Base-by-base conservation (phyloP, 768 basidiomycete species). In the Boletus sensibilis region DNA sequence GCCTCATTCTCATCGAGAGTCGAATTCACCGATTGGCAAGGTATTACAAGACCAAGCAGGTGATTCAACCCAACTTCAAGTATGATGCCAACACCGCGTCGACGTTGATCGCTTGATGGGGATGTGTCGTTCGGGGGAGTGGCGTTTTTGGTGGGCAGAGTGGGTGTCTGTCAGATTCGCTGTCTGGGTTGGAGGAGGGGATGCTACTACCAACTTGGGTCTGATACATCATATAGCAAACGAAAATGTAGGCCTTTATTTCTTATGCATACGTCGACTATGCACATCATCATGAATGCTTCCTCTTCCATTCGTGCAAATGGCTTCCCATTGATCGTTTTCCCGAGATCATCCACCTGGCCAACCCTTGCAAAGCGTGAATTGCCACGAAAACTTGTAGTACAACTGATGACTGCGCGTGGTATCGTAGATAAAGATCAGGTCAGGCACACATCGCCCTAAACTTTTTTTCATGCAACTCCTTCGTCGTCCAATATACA, bases 41-140 rank as follows among this genome's bases (percentile, higher is more conserved):
- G 65, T 98, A 98, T 84, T 98, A 98, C 88, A 96, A 95, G 85
- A 88, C 90, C 70, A 95, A 90, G 84, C 92, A 95, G 79, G 92
- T 96, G 84, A 89, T 98, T 65, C 85, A 94, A 57, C 95, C 95
- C 66, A 94, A 93, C 57, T 97, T 97, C 90, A 97, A 96, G 80
- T 99, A 98, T 75, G 96, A 99, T 76, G 86, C 94, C 59, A 89
- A 87, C 43, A 97, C 94, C 50, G 96, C 96, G 44, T 94, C 92
- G 38, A 97, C 92, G 37, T 78, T 94, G 70, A 86, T 93, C 71
- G 90, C 90, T 71, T 92, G 78, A 81, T 67, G 49, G 58, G 29
- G 37, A 3, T 25, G 18, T 43, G 0, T 10, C 20, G 3, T 53
- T 16, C 7, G 21, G 52, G 34, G 21, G 42, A 33, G 29, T 25